These are phyloP conservation scores for Xylaria multiplex DNA, from an alignment of 2,329 filamentous ascomycete genomes.

Conservation along the genomic window DNA sequence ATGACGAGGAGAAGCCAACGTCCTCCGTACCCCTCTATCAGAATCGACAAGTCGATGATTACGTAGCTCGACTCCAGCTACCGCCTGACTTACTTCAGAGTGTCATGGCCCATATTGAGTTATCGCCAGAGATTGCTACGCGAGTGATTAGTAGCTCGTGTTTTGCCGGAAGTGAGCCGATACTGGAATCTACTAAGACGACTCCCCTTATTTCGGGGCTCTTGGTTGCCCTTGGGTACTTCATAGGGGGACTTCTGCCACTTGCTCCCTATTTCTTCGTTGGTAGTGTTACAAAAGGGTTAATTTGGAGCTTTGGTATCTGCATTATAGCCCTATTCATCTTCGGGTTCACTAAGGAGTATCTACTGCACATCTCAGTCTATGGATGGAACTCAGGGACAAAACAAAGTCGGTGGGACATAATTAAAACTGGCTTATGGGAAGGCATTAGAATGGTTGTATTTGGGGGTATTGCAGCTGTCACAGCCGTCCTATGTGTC, in stretches of 20 bases:
- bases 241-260: constrained; percentile 76
- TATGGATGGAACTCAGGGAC: constrained; percentile 41
- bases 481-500: constrained; percentile 64
- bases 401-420: constrained; percentile 50
- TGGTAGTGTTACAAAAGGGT: constrained; percentile 55
- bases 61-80: constrained; percentile 44
- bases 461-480: constrained; percentile 66
- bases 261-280: constrained; percentile 75
- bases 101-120: constrained; percentile 41
- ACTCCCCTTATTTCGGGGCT: constrained; percentile 66
- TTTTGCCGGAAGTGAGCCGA: constrained; percentile 49
- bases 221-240: constrained; percentile 75
- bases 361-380: constrained; percentile 45
- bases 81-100: constrained; percentile 41
- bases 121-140: constrained; percentile 29
- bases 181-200: constrained; percentile 45
- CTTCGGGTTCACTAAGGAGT: constrained; percentile 75
- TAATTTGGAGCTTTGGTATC: constrained; percentile 69
- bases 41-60: constrained; percentile 32
- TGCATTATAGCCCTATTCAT: constrained; percentile 69
- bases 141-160: constrained; percentile 17
- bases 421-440: constrained; percentile 50
- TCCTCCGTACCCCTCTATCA: not conserved
- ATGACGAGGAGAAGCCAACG: constrained; percentile 51
- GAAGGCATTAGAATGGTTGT: constrained; percentile 67